These are phyloP conservation scores for Bassia scoparia DNA, from an alignment of 148 eudicot genomes.

Conservation along the genomic window DNA sequence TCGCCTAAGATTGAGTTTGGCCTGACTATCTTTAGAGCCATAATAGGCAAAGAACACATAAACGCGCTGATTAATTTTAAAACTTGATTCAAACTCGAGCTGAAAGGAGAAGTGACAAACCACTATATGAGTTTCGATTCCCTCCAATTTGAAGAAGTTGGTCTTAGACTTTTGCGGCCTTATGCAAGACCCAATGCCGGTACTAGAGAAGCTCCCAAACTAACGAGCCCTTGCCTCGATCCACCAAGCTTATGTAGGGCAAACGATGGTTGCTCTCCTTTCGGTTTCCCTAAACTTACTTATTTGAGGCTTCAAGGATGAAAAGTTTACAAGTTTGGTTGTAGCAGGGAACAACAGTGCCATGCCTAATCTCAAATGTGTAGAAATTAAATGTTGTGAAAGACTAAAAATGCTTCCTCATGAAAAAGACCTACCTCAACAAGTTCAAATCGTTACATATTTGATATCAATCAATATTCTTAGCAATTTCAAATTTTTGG, in stretches of 20 bases:
- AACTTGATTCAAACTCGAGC: constrained; percentile 26
- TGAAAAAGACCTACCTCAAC: constrained; percentile 25
- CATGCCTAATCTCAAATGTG: constrained; percentile 16
- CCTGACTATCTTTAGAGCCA: constrained; percentile 24
- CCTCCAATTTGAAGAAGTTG: constrained; percentile 28
- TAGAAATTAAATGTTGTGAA: constrained; percentile 27
- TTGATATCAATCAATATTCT: no score
- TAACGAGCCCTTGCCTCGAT: constrained; percentile 30
- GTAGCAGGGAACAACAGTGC: constrained; percentile 27
- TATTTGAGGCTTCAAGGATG: constrained; percentile 30
- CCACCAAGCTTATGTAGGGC: constrained; percentile 33
- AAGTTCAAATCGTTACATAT: constrained; percentile 19
- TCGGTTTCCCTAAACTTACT: constrained; percentile 35
- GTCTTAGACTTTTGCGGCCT: constrained; percentile 26
- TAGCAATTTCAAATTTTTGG: no score
- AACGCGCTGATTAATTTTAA: constrained; percentile 20
- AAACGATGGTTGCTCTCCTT: constrained; percentile 32
- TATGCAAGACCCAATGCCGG: constrained; percentile 35
- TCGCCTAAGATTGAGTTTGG: constrained; percentile 21
- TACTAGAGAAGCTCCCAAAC: constrained; percentile 35
- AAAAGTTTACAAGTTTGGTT: constrained; percentile 22
- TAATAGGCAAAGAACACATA: constrained; percentile 21
- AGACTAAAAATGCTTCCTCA: constrained; percentile 20
- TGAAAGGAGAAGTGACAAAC: constrained; percentile 22
- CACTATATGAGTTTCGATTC: constrained; percentile 12